phyloP scores from a whole-genome alignment of 805 yeast species.

The Brettanomyces bruxellensis region DNA sequence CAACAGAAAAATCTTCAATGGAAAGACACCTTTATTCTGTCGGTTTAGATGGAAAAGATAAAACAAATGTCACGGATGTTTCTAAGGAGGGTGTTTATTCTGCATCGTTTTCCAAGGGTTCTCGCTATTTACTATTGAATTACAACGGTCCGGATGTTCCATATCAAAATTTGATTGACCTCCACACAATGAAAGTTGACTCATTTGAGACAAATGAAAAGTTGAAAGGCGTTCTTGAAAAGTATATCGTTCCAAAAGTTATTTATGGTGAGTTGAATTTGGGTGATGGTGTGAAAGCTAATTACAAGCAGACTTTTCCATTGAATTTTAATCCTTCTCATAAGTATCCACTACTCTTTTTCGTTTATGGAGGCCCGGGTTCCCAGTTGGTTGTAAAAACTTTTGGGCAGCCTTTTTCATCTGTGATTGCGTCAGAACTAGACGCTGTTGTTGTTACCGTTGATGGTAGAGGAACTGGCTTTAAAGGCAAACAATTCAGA shows the following conservation, averaged over 20 bases:
- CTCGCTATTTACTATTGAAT: constrained; percentile 59
- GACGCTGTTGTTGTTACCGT: constrained; percentile 86
- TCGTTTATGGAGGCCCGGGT: constrained; percentile 93
- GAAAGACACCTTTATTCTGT: constrained; percentile 81
- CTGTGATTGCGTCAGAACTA: constrained; percentile 67
- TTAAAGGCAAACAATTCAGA: constrained; percentile 70
- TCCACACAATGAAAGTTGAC: constrained; percentile 31
- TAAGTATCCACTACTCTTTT: constrained; percentile 81
- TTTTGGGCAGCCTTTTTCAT: constrained; percentile 57
- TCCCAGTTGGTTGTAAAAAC: constrained; percentile 69
- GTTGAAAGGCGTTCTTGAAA: constrained; percentile 27
- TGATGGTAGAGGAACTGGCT: constrained; percentile 97
- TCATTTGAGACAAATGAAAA: constrained; percentile 39
- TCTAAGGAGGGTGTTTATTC: constrained; percentile 54
- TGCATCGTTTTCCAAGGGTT: constrained; percentile 73
- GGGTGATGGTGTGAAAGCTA: constrained; percentile 29
- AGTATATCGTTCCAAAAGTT: constrained; percentile 50
- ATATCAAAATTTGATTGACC: constrained; percentile 59
- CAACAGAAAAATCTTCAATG: constrained; percentile 68
- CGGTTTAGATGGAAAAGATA: constrained; percentile 38
- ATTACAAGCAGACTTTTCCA: constrained; percentile 73
- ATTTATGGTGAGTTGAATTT: constrained; percentile 45
- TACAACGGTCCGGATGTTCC: constrained; percentile 79
- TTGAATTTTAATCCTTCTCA: constrained; percentile 48
- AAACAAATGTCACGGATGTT: constrained; percentile 39